A percentile compares a stretch with the other conserved stretches of the same genome.
phyloP scores from a whole-genome alignment of 768 basidiomycete genomes.

The Mycena chlorophos region DNA sequence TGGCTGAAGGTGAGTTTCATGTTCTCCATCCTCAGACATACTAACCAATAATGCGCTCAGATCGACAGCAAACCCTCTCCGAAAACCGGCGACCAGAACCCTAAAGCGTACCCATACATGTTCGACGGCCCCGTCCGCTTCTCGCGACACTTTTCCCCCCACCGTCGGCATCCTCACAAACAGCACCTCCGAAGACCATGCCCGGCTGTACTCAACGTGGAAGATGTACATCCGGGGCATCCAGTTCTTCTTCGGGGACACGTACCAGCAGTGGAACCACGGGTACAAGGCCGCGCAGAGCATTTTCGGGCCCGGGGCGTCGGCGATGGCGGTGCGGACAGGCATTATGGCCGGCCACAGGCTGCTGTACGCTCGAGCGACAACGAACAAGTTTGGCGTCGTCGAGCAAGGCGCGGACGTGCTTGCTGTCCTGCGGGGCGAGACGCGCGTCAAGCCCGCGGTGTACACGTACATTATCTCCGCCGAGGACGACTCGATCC shows the following conservation, averaged over 20 bases:
- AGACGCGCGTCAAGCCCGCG: constrained; percentile 69
- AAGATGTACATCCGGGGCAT: constrained; percentile 68
- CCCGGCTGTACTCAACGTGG: constrained; percentile 77
- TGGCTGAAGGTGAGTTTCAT: constrained; percentile 58
- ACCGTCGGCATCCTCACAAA: constrained; percentile 66
- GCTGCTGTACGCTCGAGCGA: constrained; percentile 71
- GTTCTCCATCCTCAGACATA: neutral
- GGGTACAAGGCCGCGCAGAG: constrained; percentile 68
- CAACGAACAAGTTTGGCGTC: constrained; percentile 61
- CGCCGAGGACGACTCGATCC: constrained; percentile 69
- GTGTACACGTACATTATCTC: constrained; percentile 87
- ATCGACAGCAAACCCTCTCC: constrained; percentile 54
- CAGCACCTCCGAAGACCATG: constrained; percentile 43
- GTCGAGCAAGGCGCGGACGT: constrained; percentile 53
- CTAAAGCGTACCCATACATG: constrained; percentile 51
- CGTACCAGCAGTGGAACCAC: constrained; percentile 64
- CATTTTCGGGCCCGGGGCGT: constrained; percentile 62
- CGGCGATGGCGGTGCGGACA: constrained; percentile 62
- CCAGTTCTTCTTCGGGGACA: constrained; percentile 57
- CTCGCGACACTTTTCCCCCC: constrained; percentile 69
- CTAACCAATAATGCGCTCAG: constrained; percentile 43
- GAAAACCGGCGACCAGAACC: constrained; percentile 28
- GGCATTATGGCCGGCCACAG: constrained; percentile 72
- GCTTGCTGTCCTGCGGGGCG: constrained; percentile 51
- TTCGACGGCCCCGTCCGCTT: constrained; percentile 77